phyloP scores from a whole-genome alignment of 306 rosid genomes.

The Psophocarpus tetragonolobus region DNA sequence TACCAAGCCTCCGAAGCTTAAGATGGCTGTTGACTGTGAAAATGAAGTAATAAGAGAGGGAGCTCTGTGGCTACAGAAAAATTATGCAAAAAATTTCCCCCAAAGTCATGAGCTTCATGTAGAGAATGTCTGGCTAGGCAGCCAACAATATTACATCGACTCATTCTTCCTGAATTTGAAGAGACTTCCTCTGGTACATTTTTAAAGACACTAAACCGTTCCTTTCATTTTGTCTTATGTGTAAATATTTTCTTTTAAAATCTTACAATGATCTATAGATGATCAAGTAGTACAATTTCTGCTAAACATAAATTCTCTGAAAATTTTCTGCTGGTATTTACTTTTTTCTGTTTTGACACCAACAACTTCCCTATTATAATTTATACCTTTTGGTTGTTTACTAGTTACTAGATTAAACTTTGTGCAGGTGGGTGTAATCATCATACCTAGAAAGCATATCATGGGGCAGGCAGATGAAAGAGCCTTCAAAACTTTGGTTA shows the following conservation, averaged over 20 bases:
- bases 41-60: constrained; percentile 67
- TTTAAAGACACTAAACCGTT: constrained; percentile 14
- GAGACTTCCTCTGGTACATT: constrained; percentile 90
- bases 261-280: not conserved
- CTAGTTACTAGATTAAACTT: constrained; percentile 25
- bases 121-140: constrained; percentile 70
- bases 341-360: constrained; percentile 9
- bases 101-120: constrained; percentile 79
- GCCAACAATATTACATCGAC: constrained; percentile 75
- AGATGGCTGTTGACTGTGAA: constrained; percentile 74
- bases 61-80: constrained; percentile 68
- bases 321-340: not conserved
- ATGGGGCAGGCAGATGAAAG: constrained; percentile 95
- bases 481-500: constrained; percentile 88
- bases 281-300: not conserved
- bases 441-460: constrained; percentile 87
- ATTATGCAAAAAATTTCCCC: constrained; percentile 67
- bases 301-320: not conserved
- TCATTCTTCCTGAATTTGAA: constrained; percentile 86
- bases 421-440: constrained; percentile 94
- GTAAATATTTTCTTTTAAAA: not conserved
- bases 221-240: not conserved
- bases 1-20: constrained; percentile 66
- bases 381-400: not conserved
- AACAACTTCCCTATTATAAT: not conserved